Evolutionary conservation across 345 rosid genomes (phyloP), one percentile per base, ranked within the genome.

Genomic region (Bruguiera parviflora): DNA sequence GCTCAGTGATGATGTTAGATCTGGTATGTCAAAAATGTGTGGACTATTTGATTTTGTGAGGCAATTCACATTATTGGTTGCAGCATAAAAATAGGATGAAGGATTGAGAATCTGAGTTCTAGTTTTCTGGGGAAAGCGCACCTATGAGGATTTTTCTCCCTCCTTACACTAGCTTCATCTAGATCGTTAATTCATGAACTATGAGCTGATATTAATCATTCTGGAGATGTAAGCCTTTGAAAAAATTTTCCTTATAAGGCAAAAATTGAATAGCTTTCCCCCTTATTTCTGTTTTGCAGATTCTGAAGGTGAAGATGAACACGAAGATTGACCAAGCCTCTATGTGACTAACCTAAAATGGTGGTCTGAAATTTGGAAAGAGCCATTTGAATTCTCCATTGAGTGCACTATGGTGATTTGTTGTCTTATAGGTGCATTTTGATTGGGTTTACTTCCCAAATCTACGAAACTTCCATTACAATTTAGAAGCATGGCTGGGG

Each of bases 301-400:
- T 83, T 83, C 86, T 32, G 86, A 79, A 75, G 76, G 68, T 37
- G 85, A 82, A 72, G 76, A 75, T 63, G 81, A 83, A 60, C 86
- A 83, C 59, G 80, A 83, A 77, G 86, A 83, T 75, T 83, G 73
- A 82, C 58, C 64, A 15, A 64, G 24, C 65, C 58, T 24, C 20
- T 9, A 24, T 27, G 2, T 21, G 51, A 39, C 43, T 25, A 53
- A 61, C 16, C 4, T 3, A 43, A 37, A 32, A 58, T 61, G 73
- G 73, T 49, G 29, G 39, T 69, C 31, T 69, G 25, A 29, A 21
- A 64, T 46, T 55, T 55, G 59, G 59, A 4, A 20, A 29, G 43
- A 27, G 22, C 57, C 24, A 53, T 53, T 53, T 55, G 24, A 15
- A 22, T 21, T 55, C 28, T 28, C 49, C 49, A 43, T 43, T 43